These are phyloP conservation scores for Neurospora hispaniola DNA, from an alignment of 495 filamentous ascomycete species.

Conservation along the genomic window DNA sequence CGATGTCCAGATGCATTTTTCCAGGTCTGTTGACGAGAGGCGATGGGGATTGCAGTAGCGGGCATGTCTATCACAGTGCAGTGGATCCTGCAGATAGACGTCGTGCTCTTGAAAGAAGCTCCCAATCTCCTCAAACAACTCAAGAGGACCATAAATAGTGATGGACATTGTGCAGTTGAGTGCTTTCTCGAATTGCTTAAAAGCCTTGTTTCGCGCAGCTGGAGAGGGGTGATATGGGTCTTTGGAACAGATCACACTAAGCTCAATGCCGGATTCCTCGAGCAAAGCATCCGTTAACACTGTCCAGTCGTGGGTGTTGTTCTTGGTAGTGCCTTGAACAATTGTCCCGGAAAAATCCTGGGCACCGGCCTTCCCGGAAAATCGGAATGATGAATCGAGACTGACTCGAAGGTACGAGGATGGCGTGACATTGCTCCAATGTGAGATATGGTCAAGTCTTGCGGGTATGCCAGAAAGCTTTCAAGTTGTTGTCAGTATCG, in stretches of 20 bases:
- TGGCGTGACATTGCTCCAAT: not conserved
- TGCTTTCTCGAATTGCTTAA: rapidly evolving
- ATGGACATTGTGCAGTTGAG: slow-evolving; percentile 9
- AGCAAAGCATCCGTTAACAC: not conserved
- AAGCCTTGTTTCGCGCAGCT: not conserved
- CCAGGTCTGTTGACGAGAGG: slow-evolving; percentile 19
- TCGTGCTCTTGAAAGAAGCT: slow-evolving; percentile 21
- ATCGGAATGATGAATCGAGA: rapidly evolving
- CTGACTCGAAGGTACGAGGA: not conserved
- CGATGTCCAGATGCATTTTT: slow-evolving; percentile 1
- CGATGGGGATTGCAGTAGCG: slow-evolving; percentile 36
- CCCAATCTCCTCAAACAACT: slow-evolving; percentile 22
- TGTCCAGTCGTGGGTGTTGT: not conserved
- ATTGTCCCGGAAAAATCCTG: not conserved
- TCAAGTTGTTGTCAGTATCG: not conserved
- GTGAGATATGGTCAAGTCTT: not conserved
- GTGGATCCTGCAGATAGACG: slow-evolving; percentile 32
- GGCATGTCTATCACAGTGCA: slow-evolving; percentile 19
- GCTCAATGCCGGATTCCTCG: not conserved
- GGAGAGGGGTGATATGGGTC: rapidly evolving
- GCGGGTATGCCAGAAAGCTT: not conserved
- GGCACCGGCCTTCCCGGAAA: not conserved
- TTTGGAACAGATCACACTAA: not conserved
- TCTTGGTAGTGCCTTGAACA: rapidly evolving
- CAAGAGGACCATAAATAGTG: slow-evolving; percentile 21